Evolutionary conservation across 331 rosid species (phyloP), one percentile per base, ranked within the genome.

Genomic region (Quercus tomentella): DNA sequence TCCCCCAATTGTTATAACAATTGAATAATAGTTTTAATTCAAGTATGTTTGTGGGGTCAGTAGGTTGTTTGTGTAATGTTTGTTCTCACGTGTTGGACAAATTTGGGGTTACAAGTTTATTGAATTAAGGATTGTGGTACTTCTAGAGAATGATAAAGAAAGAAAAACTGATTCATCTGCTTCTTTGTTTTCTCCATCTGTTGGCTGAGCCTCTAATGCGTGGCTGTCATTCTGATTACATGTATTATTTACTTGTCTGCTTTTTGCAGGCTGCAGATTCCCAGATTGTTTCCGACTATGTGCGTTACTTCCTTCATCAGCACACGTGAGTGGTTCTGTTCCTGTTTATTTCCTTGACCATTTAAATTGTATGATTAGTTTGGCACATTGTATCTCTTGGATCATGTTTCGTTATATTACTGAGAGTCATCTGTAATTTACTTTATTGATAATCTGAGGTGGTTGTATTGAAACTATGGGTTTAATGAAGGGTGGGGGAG

Each of bases 191-290:
- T 7, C 31, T 22, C 26, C 21, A 58, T 58, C 17, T 26, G 2
- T 22, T 10, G 16, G 33, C 67, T 60, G 73, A 75, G 37, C 70
- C 7, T 70, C 30, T 26, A 18, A 58, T 1, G 23, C 55, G 15
- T 18, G 31, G 77, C 23, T 73, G 5, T 7, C 37, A 54, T 45
- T 70, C 81, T 81, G 66, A 61, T 75, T 33, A 28, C 63, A 70
- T 63, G 56, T 66, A 26, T 35, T 56, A 10, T 37, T 61, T 52
- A 65, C 35, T 54, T 33, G 55, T 70, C 4, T 67, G 74, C 15
- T 75, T 62, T 73, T 80, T 72, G 70, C 92, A 96, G 98, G 99
- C 99, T 69, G 99, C 99, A 14, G 99, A 96, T 86, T 90, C 98
- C 4, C 99, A 93, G 76, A 76, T 91, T 78, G 97, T 91, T 56